Evolutionary conservation across 2,329 filamentous ascomycete species (phyloP).

Genomic region (Ceratocystis albifundus): DNA sequence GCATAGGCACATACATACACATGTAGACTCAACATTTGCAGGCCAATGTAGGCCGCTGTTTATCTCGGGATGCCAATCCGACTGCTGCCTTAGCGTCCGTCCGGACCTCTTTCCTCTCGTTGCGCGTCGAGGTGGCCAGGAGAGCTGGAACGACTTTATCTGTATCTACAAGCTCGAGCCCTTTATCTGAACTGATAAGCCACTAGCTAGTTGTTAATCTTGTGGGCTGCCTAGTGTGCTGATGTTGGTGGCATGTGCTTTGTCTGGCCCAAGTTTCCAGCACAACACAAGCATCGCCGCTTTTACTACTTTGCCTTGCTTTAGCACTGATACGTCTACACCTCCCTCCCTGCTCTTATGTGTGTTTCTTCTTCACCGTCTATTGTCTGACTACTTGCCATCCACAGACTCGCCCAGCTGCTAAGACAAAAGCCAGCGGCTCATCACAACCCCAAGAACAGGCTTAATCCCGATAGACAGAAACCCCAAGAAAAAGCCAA

Average conservation of each 20-base stretch:
- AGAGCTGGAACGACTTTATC: not conserved
- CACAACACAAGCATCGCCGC: not conserved
- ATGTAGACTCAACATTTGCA: not conserved
- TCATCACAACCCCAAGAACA: not conserved
- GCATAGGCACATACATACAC: too few species aligned
- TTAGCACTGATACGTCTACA: not conserved
- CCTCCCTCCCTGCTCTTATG: not conserved
- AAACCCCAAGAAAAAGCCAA: constrained; percentile 19
- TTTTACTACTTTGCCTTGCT: not conserved
- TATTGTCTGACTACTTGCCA: not conserved
- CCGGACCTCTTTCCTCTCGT: not conserved
- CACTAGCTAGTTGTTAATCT: too few species aligned
- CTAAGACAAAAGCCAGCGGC: not conserved
- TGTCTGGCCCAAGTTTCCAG: not conserved
- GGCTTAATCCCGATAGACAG: not conserved
- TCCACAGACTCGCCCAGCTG: not conserved
- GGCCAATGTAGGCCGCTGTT: not conserved
- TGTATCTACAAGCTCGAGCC: not conserved
- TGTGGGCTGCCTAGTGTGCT: constrained; percentile 1
- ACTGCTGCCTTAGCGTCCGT: constrained; percentile 1
- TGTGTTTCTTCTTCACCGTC: not conserved
- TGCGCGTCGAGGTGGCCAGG: not conserved
- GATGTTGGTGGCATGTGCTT: constrained; percentile 5
- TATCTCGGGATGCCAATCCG: constrained; percentile 1
- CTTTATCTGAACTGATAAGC: too few species aligned